Conservation (phyloP, 2,329 filamentous ascomycete genomes). For the Claviceps digitariae region DNA sequence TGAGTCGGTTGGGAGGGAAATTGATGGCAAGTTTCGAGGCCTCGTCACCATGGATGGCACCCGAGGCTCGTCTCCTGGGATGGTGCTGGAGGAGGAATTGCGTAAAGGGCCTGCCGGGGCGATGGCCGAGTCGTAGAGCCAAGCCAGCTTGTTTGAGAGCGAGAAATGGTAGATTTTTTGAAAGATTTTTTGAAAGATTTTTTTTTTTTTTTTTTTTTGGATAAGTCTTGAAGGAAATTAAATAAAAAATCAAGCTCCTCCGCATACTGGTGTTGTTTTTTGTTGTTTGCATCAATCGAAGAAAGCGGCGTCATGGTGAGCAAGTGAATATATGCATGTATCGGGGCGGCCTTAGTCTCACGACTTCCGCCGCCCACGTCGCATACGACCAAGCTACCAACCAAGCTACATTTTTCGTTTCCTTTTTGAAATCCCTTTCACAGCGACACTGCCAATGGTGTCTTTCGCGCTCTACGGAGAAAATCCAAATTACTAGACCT, state of each 20-base stretch:
- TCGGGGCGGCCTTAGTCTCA: constrained; percentile 3
- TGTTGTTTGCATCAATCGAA: too few relatives aligned
- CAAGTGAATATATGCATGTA: constrained; percentile 7
- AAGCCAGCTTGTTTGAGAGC: neutral
- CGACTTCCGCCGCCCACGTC: neutral
- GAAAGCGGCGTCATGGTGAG: too few relatives aligned
- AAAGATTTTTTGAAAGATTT: too few relatives aligned
- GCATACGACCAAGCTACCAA: too few relatives aligned
- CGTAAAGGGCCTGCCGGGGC: constrained; percentile 1
- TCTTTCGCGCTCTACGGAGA: neutral
- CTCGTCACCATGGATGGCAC: constrained; percentile 40
- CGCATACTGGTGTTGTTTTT: too few relatives aligned
- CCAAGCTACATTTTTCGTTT: neutral
- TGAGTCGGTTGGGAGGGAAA: constrained; percentile 19
- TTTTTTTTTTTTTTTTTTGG: neutral
- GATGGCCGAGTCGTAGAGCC: neutral
- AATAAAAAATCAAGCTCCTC: too few relatives aligned
- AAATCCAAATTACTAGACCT: neutral
- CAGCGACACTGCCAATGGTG: neutral
- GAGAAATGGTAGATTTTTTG: neutral
- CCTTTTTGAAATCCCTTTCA: neutral
- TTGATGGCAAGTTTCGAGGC: constrained; percentile 22
- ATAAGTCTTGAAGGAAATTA: too few relatives aligned
- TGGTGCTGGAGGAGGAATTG: constrained; percentile 32
- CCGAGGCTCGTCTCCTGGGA: constrained; percentile 32